phyloP scores from a whole-genome alignment of 2,329 filamentous ascomycete species.

The Pseudogymnoascus sp. region DNA sequence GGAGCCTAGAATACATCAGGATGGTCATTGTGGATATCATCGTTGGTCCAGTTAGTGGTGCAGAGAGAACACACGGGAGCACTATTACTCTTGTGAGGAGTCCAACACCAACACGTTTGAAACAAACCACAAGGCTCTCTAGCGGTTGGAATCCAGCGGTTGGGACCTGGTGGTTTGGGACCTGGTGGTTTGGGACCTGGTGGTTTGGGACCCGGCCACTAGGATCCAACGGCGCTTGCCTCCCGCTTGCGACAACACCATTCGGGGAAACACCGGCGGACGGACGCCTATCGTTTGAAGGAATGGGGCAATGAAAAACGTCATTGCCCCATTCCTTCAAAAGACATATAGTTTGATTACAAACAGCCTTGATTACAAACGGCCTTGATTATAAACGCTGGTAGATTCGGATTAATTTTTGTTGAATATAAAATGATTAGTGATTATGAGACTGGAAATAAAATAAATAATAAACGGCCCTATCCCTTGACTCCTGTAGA shows the following conservation, averaged over 20 bases:
- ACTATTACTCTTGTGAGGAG: background rate
- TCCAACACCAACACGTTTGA: background rate
- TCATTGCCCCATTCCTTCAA: background rate
- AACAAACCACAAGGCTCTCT: background rate
- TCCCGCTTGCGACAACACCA: background rate
- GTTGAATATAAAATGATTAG: background rate
- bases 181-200: background rate
- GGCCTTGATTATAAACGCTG: background rate
- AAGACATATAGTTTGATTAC: background rate
- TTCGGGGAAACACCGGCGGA: background rate
- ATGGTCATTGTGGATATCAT: background rate
- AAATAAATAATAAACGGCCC: background rate
- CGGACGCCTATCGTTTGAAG: too few species aligned
- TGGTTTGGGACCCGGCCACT: background rate
- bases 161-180: background rate
- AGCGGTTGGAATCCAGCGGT: background rate
- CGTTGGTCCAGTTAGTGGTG: background rate
- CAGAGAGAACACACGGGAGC: background rate
- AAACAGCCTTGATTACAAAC: background rate
- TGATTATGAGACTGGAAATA: background rate
- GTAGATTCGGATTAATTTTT: background rate
- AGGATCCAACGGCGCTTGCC: background rate
- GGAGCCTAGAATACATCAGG: background rate
- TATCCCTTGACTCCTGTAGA: background rate
- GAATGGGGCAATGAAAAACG: too few species aligned